A percentile compares a stretch with the other conserved stretches of the same genome.
Conservation (phyloP, 2,329 filamentous ascomycete species). For the Huntiella omanensis region DNA sequence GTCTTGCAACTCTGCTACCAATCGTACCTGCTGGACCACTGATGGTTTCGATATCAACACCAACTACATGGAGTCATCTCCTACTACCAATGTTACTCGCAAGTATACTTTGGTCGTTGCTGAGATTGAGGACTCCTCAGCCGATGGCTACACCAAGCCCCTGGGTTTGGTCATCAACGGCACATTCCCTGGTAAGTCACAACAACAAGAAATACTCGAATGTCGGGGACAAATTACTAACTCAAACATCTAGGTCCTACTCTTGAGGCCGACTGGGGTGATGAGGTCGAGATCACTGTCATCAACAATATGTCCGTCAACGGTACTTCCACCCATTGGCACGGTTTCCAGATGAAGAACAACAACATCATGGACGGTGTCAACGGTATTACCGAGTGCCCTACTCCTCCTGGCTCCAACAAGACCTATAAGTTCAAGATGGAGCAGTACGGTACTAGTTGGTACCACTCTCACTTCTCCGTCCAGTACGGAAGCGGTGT, state of each 20-base stretch:
- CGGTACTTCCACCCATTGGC: slow-evolving; percentile 30
- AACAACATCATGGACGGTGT: slow-evolving; percentile 29
- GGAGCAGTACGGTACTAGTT: slow-evolving; percentile 21
- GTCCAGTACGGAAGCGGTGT: slow-evolving; percentile 41
- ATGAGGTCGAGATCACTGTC: slow-evolving; percentile 37
- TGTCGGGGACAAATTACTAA: no score
- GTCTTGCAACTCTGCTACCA: slow-evolving; percentile 14
- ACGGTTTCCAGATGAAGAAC: slow-evolving; percentile 26
- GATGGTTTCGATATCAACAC: slow-evolving; percentile 17
- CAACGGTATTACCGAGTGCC: slow-evolving; percentile 24
- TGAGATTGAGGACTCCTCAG: slow-evolving; percentile 11
- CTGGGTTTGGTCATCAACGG: slow-evolving; percentile 15
- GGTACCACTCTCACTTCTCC: slow-evolving; percentile 36
- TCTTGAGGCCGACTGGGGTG: slow-evolving; percentile 25
- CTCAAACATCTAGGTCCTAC: slow-evolving; percentile 7
- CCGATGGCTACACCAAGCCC: slow-evolving; percentile 13
- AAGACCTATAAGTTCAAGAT: slow-evolving; percentile 22
- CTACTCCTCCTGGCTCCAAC: slow-evolving; percentile 19
- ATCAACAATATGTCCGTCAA: slow-evolving; percentile 41
- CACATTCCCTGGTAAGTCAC: slow-evolving; percentile 12
- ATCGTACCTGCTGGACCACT: slow-evolving; percentile 14
- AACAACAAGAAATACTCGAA: no score
- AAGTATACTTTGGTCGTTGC: slow-evolving; percentile 13
- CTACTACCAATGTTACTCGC: slow-evolving; percentile 15
- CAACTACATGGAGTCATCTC: slow-evolving; percentile 17